These are phyloP conservation scores for Cladosporium colombiae DNA, from an alignment of 2,329 filamentous ascomycete species.

Conservation along the genomic window DNA sequence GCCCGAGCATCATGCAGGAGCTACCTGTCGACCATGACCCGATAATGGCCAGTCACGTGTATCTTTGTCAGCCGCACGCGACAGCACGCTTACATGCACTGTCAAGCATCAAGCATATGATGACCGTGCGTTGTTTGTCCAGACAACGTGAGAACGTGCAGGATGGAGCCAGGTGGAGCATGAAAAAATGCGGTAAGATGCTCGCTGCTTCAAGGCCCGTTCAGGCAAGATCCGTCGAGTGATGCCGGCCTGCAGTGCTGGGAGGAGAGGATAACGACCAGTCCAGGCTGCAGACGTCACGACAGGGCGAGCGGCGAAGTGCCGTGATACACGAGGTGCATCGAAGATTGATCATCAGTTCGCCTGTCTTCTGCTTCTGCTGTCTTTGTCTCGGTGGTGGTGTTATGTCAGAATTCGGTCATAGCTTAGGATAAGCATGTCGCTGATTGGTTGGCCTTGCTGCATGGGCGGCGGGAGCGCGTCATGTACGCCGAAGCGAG, in stretches of 20 bases:
- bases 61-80: background rate
- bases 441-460: background rate
- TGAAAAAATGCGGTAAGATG: background rate
- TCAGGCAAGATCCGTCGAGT: background rate
- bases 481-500: conserved; percentile 6
- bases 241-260: background rate
- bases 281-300: background rate
- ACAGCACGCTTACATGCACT: background rate
- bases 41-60: background rate
- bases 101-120: background rate
- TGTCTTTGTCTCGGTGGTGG: background rate
- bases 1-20: background rate
- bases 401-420: background rate
- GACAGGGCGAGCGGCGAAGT: background rate
- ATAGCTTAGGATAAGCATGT: background rate
- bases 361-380: background rate
- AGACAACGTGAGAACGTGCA: conserved; percentile 5
- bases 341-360: background rate
- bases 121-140: background rate
- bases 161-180: background rate
- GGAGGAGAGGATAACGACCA: background rate
- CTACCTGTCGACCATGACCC: background rate
- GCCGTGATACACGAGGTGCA: background rate
- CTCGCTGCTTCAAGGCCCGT: conserved; percentile 2
- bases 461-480: background rate